phyloP scores from a whole-genome alignment of 257 asterid species.

The Gentiana dahurica region DNA sequence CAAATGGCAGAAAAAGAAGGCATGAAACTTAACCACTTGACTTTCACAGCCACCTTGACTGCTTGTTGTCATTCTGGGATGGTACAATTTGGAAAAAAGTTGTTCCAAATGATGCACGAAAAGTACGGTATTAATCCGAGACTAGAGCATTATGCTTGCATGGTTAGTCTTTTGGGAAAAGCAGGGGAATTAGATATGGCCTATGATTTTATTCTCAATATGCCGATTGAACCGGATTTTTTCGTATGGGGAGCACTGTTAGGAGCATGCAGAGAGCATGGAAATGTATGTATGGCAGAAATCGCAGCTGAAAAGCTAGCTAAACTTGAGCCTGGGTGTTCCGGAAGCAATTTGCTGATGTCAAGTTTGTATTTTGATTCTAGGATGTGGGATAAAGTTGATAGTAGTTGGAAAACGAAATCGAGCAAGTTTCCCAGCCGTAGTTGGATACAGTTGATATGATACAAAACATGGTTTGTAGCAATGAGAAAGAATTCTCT shows the following conservation, averaged over 20 bases:
- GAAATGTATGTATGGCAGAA: conserved; percentile 29
- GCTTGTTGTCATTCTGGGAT: conserved; percentile 43
- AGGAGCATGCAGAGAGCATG: conserved; percentile 36
- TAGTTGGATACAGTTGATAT: too few relatives aligned
- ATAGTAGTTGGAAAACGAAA: too few relatives aligned
- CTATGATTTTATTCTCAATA: conserved; percentile 22
- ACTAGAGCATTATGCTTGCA: conserved; percentile 38
- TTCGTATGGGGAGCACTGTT: conserved; percentile 38
- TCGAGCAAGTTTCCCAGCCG: too few relatives aligned
- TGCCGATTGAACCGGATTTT: conserved; percentile 36
- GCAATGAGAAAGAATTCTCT: too few relatives aligned
- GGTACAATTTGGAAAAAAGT: conserved; percentile 28
- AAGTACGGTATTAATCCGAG: conserved; percentile 25
- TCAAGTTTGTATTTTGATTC: conserved; percentile 22
- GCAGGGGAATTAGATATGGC: conserved; percentile 37
- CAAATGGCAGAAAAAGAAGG: conserved; percentile 27
- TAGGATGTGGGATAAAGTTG: too few relatives aligned
- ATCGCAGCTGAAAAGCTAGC: conserved; percentile 35
- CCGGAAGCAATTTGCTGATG: conserved; percentile 40
- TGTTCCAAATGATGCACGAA: conserved; percentile 24
- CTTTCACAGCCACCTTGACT: conserved; percentile 34
- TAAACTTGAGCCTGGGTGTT: conserved; percentile 33
- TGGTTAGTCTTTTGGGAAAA: conserved; percentile 45
- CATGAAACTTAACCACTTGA: conserved; percentile 32
- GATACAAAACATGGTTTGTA: too few relatives aligned